phyloP scores from a whole-genome alignment of 1,284 basidiomycete genomes.

The Uromyces viciae-fabae region DNA sequence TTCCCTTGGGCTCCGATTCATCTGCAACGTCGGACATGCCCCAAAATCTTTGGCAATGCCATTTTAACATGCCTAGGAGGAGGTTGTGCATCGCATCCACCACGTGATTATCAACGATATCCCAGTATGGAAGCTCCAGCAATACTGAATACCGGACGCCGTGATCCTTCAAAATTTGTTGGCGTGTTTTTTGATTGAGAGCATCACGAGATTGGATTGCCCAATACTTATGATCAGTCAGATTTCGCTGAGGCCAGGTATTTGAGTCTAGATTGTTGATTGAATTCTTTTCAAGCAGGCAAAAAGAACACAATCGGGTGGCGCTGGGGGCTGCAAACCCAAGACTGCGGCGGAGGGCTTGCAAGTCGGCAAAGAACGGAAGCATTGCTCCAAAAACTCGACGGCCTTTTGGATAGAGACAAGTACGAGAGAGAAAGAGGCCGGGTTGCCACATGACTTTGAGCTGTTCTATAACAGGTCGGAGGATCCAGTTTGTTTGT shows the following conservation, averaged over 20 bases:
- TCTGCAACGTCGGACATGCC: neutral
- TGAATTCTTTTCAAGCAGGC: neutral
- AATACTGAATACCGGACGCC: constrained; percentile 32
- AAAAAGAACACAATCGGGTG: constrained; percentile 42
- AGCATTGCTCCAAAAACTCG: constrained; percentile 7
- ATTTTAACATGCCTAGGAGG: constrained; percentile 21
- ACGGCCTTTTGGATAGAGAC: neutral
- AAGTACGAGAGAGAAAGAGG: constrained; percentile 35
- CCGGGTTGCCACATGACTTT: constrained; percentile 53
- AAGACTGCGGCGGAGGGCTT: constrained; percentile 35
- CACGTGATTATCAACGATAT: neutral
- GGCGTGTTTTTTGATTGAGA: neutral
- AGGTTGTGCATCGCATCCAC: constrained; percentile 32
- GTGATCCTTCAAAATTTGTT: neutral
- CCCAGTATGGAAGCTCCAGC: constrained; percentile 15
- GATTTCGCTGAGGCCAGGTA: neutral
- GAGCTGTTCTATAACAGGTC: constrained; percentile 53
- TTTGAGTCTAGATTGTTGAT: neutral
- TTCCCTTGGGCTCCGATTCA: neutral
- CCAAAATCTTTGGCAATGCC: constrained; percentile 21
- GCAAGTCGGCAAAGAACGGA: constrained; percentile 33
- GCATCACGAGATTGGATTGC: neutral
- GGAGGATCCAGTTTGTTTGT: constrained; percentile 53
- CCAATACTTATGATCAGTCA: neutral
- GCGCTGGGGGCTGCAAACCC: constrained; percentile 30